A percentile compares a stretch with the other conserved stretches of the same genome.
Evolutionary conservation across 2,329 filamentous ascomycete species (phyloP).

Genomic region (Chrysoporthe austroafricana): DNA sequence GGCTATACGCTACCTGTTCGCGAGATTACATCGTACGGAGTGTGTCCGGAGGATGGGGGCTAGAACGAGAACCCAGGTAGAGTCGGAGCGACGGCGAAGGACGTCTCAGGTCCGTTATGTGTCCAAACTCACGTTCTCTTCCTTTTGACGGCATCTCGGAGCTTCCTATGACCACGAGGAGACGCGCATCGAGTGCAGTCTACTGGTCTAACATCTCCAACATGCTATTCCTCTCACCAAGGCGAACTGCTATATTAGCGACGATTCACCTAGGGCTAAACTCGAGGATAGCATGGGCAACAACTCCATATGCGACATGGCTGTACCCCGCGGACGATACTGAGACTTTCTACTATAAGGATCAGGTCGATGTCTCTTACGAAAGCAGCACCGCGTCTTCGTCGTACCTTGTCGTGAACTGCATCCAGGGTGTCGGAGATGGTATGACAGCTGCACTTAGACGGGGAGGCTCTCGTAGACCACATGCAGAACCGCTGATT

Average conservation of each 20-base stretch:
- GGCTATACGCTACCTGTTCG: background rate
- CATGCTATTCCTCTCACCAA: background rate
- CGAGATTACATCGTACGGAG: background rate
- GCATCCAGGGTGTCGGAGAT: conserved; percentile 6
- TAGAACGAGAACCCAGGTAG: background rate
- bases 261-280: background rate
- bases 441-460: background rate
- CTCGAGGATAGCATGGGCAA: background rate
- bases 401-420: conserved; percentile 11
- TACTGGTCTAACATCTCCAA: background rate
- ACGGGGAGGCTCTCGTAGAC: too few relatives aligned
- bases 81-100: too few relatives aligned
- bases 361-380: conserved; percentile 10
- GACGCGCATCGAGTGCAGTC: background rate
- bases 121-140: too few relatives aligned
- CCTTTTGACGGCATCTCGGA: too few relatives aligned
- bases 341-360: conserved; percentile 11
- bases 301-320: background rate
- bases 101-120: too few relatives aligned
- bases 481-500: background rate
- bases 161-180: background rate
- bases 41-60: background rate
- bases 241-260: background rate
- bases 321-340: conserved; percentile 5
- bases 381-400: background rate